These are phyloP conservation scores for Ceratocystis harringtonii DNA, from an alignment of 2,329 filamentous ascomycete species.

Conservation along the genomic window DNA sequence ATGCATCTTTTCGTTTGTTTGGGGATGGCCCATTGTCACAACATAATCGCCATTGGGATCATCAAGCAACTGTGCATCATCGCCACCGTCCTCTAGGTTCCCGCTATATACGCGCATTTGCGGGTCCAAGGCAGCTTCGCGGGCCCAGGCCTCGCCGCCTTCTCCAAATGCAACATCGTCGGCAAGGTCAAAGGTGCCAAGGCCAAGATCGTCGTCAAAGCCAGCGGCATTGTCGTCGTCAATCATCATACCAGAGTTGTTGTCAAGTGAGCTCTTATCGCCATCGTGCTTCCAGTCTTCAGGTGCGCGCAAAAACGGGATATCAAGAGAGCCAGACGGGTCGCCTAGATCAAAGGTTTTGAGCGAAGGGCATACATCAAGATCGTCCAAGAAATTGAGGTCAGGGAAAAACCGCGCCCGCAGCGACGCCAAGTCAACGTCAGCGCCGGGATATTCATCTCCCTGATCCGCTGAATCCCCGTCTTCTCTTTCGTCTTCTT, in stretches of 20 bases:
- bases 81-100: slow-evolving; percentile 40
- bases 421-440: slow-evolving; percentile 64
- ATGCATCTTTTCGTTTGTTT: slow-evolving; percentile 47
- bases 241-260: slow-evolving; percentile 70
- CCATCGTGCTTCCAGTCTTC: slow-evolving; percentile 60
- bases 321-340: slow-evolving; percentile 67
- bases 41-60: slow-evolving; percentile 50
- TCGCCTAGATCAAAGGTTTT: slow-evolving; percentile 89
- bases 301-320: slow-evolving; percentile 78
- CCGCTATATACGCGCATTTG: slow-evolving; percentile 68
- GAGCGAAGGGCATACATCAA: slow-evolving; percentile 87
- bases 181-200: slow-evolving; percentile 56
- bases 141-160: slow-evolving; percentile 89
- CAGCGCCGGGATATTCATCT: slow-evolving; percentile 33
- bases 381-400: slow-evolving; percentile 57
- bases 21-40: slow-evolving; percentile 58
- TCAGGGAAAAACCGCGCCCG: slow-evolving; percentile 77
- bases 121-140: slow-evolving; percentile 71
- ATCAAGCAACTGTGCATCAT: slow-evolving; percentile 37
- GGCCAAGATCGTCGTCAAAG: slow-evolving; percentile 49
- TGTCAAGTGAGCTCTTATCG: slow-evolving; percentile 40
- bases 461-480: slow-evolving; percentile 30
- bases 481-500: slow-evolving; percentile 27
- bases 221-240: slow-evolving; percentile 75
- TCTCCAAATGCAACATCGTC: slow-evolving; percentile 85